Percentiles rank a stretch among this genome's conserved stretches.
These are phyloP conservation scores for Helichrysum umbraculigerum DNA, from an alignment of 129 eudicot species.

Conservation along the genomic window DNA sequence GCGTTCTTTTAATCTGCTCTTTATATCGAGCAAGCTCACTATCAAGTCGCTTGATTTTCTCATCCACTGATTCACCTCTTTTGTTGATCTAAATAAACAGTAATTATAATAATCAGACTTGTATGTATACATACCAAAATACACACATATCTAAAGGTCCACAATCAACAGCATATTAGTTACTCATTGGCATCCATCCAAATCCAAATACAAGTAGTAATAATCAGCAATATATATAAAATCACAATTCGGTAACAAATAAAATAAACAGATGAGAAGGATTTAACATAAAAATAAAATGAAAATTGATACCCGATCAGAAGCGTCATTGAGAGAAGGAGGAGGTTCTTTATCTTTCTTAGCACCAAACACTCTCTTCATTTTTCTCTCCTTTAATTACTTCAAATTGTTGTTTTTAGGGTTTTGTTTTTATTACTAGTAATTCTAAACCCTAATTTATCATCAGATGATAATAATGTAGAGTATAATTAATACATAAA, in stretches of 20 bases:
- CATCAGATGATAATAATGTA: too few species aligned
- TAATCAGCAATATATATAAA: background rate
- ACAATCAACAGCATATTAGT: too few species aligned
- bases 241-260: slow-evolving; percentile 4
- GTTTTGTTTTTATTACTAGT: background rate
- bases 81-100: slow-evolving; percentile 53
- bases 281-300: background rate
- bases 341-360: slow-evolving; percentile 77
- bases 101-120: background rate
- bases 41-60: slow-evolving; percentile 83
- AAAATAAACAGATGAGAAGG: background rate
- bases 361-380: slow-evolving; percentile 71
- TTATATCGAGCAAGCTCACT: slow-evolving; percentile 66
- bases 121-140: background rate
- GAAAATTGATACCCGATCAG: slow-evolving; percentile 51
- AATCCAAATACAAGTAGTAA: background rate
- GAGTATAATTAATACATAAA: too few species aligned
- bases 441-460: too few species aligned
- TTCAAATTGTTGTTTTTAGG: slow-evolving; percentile 9
- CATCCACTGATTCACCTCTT: slow-evolving; percentile 87
- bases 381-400: slow-evolving; percentile 31
- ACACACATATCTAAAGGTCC: background rate
- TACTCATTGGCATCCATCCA: too few species aligned
- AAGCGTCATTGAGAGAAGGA: slow-evolving; percentile 65
- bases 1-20: slow-evolving; percentile 73